Conservation (phyloP, 1,284 basidiomycete species). For the Bothia castanella region DNA sequence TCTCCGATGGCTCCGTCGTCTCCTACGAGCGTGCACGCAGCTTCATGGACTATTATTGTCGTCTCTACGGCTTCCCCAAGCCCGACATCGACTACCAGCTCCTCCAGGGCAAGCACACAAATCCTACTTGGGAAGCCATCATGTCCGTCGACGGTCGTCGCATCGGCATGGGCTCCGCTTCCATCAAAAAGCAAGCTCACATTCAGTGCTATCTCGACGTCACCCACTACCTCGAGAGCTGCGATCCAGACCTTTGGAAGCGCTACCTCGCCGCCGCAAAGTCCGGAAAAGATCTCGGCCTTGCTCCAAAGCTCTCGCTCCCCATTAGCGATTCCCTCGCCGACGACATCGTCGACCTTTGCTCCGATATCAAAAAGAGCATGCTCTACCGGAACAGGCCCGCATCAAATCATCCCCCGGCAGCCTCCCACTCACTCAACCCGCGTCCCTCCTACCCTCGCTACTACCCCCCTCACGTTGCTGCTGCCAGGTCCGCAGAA, state of each 20-base stretch:
- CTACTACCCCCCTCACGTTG: slow-evolving; percentile 15
- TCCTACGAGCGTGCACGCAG: slow-evolving; percentile 75
- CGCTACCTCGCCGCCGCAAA: slow-evolving; percentile 60
- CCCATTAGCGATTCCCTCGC: slow-evolving; percentile 66
- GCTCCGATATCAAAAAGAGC: slow-evolving; percentile 61
- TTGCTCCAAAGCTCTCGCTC: slow-evolving; percentile 72
- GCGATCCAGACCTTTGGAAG: slow-evolving; percentile 79
- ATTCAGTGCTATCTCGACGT: slow-evolving; percentile 85
- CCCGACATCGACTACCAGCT: slow-evolving; percentile 68
- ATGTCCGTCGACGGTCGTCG: slow-evolving; percentile 78
- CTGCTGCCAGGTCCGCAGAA: slow-evolving; percentile 54
- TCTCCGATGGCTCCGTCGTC: slow-evolving; percentile 69
- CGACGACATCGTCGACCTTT: slow-evolving; percentile 72
- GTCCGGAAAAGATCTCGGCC: slow-evolving; percentile 63
- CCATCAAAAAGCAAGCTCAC: slow-evolving; percentile 74
- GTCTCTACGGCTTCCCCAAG: slow-evolving; percentile 73
- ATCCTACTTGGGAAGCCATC: slow-evolving; percentile 68
- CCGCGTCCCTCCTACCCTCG: slow-evolving; percentile 16
- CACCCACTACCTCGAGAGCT: slow-evolving; percentile 79
- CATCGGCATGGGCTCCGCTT: slow-evolving; percentile 74
- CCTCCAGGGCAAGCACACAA: slow-evolving; percentile 28
- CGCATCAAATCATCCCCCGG: slow-evolving; percentile 17
- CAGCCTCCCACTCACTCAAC: neutral
- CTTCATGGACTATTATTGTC: slow-evolving; percentile 96
- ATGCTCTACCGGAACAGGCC: slow-evolving; percentile 49